Conservation (phyloP, 2,329 filamentous ascomycete species). For the Pyrenophora tritici-repentis region DNA sequence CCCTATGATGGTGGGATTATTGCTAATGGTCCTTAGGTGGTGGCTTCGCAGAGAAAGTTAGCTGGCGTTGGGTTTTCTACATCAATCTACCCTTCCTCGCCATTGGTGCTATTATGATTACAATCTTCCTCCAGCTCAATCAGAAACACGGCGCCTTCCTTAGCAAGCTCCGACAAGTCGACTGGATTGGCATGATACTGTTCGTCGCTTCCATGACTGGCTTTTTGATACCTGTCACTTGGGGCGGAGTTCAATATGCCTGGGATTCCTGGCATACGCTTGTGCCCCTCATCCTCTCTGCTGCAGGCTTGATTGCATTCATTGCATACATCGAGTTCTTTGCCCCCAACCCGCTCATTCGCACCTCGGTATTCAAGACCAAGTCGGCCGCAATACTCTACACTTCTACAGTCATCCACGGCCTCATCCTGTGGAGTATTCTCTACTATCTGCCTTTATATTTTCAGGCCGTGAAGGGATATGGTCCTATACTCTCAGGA, state of each 20-base stretch:
- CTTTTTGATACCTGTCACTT: constrained; percentile 66
- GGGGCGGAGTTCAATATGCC: constrained; percentile 68
- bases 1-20: not conserved
- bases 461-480: constrained; percentile 49
- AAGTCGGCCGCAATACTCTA: constrained; percentile 58
- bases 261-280: constrained; percentile 68
- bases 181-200: constrained; percentile 66
- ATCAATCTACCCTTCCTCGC: constrained; percentile 65
- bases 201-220: constrained; percentile 65
- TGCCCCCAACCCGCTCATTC: constrained; percentile 58
- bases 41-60: constrained; percentile 57
- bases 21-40: constrained; percentile 46
- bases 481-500: constrained; percentile 46
- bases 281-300: constrained; percentile 64
- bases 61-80: constrained; percentile 69
- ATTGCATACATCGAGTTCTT: constrained; percentile 60
- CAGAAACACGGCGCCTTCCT: constrained; percentile 54
- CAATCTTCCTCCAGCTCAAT: constrained; percentile 60
- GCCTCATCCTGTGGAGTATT: constrained; percentile 53
- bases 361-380: constrained; percentile 54
- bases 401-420: constrained; percentile 62
- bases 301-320: constrained; percentile 57
- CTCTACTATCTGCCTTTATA: constrained; percentile 53
- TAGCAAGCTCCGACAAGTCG: constrained; percentile 60
- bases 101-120: constrained; percentile 54